Evolutionary conservation across 805 yeast genomes (phyloP).

Genomic region (Candida quercuum): DNA sequence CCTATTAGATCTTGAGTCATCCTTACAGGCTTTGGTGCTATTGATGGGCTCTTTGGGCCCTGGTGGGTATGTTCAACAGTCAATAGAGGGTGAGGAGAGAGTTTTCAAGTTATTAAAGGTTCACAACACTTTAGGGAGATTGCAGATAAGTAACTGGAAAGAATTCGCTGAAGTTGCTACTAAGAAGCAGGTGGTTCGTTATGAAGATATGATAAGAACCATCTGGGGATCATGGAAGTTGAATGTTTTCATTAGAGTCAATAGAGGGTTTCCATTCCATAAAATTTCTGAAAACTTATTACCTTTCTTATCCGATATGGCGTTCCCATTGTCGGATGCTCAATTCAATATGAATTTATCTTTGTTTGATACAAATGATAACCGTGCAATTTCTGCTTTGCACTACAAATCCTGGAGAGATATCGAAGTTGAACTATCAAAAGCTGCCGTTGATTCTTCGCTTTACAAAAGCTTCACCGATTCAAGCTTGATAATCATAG

Average conservation of each 20-base stretch:
- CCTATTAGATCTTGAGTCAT: constrained; percentile 21
- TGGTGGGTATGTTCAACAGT: constrained; percentile 22
- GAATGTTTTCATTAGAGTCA: constrained; percentile 28
- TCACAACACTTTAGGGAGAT: constrained; percentile 9
- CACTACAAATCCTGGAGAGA: constrained; percentile 15
- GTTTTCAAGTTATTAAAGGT: constrained; percentile 15
- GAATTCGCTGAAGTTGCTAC: constrained; percentile 24
- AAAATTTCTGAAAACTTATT: constrained; percentile 15
- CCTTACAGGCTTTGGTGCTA: constrained; percentile 25
- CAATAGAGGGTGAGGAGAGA: constrained; percentile 25
- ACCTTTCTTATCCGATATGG: constrained; percentile 27
- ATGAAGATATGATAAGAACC: constrained; percentile 29
- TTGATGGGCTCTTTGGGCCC: constrained; percentile 26
- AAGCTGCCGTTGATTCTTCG: constrained; percentile 4
- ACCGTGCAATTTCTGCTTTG: constrained; percentile 7
- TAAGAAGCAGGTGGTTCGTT: constrained; percentile 27
- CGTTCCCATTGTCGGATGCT: constrained; percentile 28
- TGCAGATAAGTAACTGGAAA: constrained; percentile 20
- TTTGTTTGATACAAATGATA: constrained; percentile 15
- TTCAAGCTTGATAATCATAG: constrained; percentile 25
- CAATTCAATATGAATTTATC: constrained; percentile 17
- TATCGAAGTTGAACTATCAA: constrained; percentile 11
- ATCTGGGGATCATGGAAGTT: constrained; percentile 36
- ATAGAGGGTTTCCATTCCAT: constrained; percentile 32
- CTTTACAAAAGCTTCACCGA: constrained; percentile 16